Evolutionary conservation across 2,329 filamentous ascomycete species (phyloP), one percentile per base, ranked within the genome.

Genomic region (Aureobasidium sp.): DNA sequence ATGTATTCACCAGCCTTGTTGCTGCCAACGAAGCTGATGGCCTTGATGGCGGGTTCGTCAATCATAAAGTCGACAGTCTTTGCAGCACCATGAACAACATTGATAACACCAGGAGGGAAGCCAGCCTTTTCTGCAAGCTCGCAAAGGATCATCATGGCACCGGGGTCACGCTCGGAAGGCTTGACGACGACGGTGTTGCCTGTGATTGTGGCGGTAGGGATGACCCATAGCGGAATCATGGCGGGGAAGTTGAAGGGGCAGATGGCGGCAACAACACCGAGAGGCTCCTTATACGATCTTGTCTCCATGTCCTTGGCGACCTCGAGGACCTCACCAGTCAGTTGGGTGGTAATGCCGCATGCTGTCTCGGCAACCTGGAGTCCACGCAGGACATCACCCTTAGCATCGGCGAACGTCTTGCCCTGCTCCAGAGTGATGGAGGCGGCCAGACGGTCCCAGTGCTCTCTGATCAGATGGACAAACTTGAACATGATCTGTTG

Each of bases 191-290:
- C 80, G 15, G 89, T 92, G 79, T 95, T 95, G 58, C 90, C 90
- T 20, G 88, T 91, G 31, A 92, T 84, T 47, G 89, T 90, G 51
- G 90, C 90, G 68, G 94, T 89, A 42, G 90, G 90, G 65, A 95
- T 91, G 64, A 84, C 91, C 90, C 90, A 95, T n/a, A 95, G 82
- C 3, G 90, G 90, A 74, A 95, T 94, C 90, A 95, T 95, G 69
- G 90, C 90, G 47, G 90, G 90, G 78, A 94, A 94, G 80, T 94
- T 94, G 73, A 94, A 94, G 1, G 90, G 90, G 80, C 90, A 94
- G 68, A 94, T 94, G 63, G 90, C 88, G 63, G 89, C 89, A 47
- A 89, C 86, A 37, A 94, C 87, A 61, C 90, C 90, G 70, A 94
- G 77, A 64, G 90, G 89, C 80, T 94, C 90, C 65, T 85, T 84